phyloP scores from a whole-genome alignment of 2,329 filamentous ascomycete species.

The Akanthomyces dipterigenus region DNA sequence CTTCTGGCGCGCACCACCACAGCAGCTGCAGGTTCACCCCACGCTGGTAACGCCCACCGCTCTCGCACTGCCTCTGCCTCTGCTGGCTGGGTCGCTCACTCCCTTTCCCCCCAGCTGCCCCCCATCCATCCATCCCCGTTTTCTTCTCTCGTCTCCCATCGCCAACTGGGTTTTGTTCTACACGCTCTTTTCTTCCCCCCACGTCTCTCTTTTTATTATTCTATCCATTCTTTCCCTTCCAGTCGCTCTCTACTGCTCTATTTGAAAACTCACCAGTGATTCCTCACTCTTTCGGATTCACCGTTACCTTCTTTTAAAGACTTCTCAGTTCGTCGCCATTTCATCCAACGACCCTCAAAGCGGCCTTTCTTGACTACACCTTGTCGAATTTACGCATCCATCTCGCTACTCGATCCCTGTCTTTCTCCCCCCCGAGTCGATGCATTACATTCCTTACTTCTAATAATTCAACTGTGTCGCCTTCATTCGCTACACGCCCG shows the following conservation, averaged over 20 bases:
- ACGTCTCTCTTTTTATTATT: constrained; percentile 13
- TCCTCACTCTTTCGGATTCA: constrained; percentile 4
- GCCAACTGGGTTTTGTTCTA: constrained; percentile 27
- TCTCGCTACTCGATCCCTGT: constrained; percentile 23
- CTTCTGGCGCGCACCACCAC: no score
- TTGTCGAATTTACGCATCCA: constrained; percentile 17
- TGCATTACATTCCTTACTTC: constrained; percentile 36
- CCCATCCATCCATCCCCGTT: constrained; percentile 23
- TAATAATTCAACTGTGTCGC: constrained; percentile 13
- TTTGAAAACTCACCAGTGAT: background rate
- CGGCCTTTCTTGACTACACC: background rate
- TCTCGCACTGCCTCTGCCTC: background rate
- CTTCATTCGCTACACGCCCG: background rate
- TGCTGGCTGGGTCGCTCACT: constrained; percentile 9
- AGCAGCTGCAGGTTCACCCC: background rate
- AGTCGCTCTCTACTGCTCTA: constrained; percentile 10
- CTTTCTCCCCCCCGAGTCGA: constrained; percentile 18
- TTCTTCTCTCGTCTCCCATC: constrained; percentile 29
- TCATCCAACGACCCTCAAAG: background rate
- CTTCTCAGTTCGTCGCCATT: background rate
- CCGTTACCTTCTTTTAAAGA: constrained; percentile 2
- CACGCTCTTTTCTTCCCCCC: constrained; percentile 32
- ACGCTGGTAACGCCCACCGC: background rate
- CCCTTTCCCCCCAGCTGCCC: constrained; percentile 31
- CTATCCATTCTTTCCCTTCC: constrained; percentile 7